A percentile compares a stretch with the other conserved stretches of the same genome.
These are phyloP conservation scores for Paramecium bursaria DNA, from an alignment of 73 alveolate genomes.

Conservation along the genomic window DNA sequence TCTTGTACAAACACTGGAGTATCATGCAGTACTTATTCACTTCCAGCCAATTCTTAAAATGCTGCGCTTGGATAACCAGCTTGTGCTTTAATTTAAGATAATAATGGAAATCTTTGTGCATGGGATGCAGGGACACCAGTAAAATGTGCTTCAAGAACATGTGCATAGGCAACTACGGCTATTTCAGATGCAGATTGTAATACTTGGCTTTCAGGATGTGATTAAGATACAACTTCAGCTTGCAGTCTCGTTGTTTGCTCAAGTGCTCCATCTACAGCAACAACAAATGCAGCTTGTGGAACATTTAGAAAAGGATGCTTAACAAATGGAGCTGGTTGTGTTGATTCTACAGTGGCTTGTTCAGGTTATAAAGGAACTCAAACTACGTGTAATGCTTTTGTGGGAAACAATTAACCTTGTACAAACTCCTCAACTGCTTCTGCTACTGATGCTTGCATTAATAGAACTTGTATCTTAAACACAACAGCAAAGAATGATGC, in stretches of 20 bases:
- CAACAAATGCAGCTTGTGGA: neutral
- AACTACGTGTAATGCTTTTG: neutral
- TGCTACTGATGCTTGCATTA: slow-evolving; percentile 7
- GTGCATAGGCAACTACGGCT: too few species aligned
- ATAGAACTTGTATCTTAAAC: neutral
- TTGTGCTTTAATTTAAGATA: too few species aligned
- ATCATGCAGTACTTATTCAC: neutral
- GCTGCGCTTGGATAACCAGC: too few species aligned
- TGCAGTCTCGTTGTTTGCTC: too few species aligned
- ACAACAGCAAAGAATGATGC: neutral
- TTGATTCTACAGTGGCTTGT: neutral
- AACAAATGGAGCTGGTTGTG: slow-evolving; percentile 38
- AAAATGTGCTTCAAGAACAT: too few species aligned
- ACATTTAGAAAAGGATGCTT: neutral
- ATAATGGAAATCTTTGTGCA: too few species aligned
- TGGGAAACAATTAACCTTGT: slow-evolving; percentile 18
- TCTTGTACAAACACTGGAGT: neutral
- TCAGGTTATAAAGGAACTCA: slow-evolving; percentile 15
- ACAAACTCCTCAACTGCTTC: slow-evolving; percentile 31
- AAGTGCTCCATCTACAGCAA: too few species aligned
- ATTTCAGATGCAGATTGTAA: too few species aligned
- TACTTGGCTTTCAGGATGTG: too few species aligned
- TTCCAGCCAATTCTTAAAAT: neutral
- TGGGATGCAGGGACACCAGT: too few species aligned
- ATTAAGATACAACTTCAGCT: too few species aligned